Conservation (phyloP, 2,329 filamentous ascomycete genomes). For the Pseudopithomyces chartarum region DNA sequence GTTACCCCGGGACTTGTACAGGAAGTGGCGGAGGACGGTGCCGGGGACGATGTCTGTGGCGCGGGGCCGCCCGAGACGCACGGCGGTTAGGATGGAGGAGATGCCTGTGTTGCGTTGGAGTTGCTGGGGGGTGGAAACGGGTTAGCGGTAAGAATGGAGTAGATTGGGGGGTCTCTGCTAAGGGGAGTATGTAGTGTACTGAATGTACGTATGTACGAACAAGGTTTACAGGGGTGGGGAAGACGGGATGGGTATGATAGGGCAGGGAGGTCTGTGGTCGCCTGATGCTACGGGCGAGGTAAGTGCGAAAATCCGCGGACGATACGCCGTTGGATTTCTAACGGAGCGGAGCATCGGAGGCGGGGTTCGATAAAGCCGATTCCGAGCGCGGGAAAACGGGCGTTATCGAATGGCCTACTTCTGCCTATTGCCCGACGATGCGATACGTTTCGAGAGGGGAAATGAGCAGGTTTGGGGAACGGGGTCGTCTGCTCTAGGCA, state of each 20-base stretch:
- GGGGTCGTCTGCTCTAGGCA: not conserved
- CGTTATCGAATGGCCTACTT: not conserved
- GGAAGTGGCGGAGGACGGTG: conserved; percentile 82
- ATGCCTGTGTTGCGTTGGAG: conserved; percentile 78
- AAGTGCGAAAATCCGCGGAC: not conserved
- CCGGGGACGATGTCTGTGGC: conserved; percentile 79
- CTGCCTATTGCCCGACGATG: not conserved
- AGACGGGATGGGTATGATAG: not conserved
- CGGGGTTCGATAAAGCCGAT: not conserved
- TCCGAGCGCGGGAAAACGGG: not conserved
- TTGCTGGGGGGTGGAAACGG: conserved; percentile 53
- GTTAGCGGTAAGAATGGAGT: too few species aligned
- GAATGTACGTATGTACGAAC: too few species aligned
- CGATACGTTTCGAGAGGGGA: not conserved
- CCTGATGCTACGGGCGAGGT: not conserved
- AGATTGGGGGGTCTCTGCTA: too few species aligned
- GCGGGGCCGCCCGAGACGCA: conserved; percentile 71
- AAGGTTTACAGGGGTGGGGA: not conserved
- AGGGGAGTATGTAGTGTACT: too few species aligned
- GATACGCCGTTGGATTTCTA: not conserved
- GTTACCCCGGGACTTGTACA: conserved; percentile 93
- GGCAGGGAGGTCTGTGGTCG: not conserved
- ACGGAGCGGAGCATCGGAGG: not conserved
- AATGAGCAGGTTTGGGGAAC: not conserved
- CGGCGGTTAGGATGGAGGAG: conserved; percentile 72